phyloP scores from a whole-genome alignment of 140 eudicot genomes.

The Bidens hawaiensis region DNA sequence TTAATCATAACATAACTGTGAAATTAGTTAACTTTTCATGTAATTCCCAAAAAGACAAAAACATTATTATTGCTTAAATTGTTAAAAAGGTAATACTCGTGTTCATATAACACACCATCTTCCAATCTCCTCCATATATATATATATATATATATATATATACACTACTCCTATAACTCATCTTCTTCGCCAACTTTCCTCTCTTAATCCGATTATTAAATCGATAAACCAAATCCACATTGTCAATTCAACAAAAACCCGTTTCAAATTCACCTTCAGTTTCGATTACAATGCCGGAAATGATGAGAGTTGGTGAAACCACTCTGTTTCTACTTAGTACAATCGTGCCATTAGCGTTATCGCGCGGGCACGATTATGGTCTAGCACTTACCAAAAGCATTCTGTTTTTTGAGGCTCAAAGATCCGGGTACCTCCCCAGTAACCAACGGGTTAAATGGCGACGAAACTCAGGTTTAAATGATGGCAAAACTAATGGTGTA shows the following conservation, averaged over 20 bases:
- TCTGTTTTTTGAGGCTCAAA: conserved; percentile 82
- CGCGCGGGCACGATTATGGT: conserved; percentile 52
- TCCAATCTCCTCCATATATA: conserved; percentile 35
- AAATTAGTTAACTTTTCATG: conserved; percentile 2
- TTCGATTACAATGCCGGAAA: conserved; percentile 24
- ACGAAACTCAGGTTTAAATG: conserved; percentile 69
- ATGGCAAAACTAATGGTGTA: conserved; percentile 76
- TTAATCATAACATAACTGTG: not conserved
- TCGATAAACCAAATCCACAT: too few species aligned
- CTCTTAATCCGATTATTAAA: conserved; percentile 25
- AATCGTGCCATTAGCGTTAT: conserved; percentile 43
- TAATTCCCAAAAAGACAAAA: not conserved
- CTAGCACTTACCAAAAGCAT: conserved; percentile 63
- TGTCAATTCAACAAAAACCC: conserved; percentile 35
- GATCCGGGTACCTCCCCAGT: conserved; percentile 80
- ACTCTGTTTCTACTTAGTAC: conserved; percentile 45
- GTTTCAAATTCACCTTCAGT: not conserved
- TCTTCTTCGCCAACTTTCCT: conserved; percentile 34
- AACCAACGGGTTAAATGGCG: conserved; percentile 76
- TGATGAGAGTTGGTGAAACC: conserved; percentile 28
- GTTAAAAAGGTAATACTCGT: conserved; percentile 23
- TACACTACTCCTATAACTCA: conserved; percentile 26
- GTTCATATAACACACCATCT: conserved; percentile 35
- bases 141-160: too few species aligned
- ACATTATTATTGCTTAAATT: not conserved